Conservation (phyloP, 768 basidiomycete species). For the Rhodotorula babjevae region DNA sequence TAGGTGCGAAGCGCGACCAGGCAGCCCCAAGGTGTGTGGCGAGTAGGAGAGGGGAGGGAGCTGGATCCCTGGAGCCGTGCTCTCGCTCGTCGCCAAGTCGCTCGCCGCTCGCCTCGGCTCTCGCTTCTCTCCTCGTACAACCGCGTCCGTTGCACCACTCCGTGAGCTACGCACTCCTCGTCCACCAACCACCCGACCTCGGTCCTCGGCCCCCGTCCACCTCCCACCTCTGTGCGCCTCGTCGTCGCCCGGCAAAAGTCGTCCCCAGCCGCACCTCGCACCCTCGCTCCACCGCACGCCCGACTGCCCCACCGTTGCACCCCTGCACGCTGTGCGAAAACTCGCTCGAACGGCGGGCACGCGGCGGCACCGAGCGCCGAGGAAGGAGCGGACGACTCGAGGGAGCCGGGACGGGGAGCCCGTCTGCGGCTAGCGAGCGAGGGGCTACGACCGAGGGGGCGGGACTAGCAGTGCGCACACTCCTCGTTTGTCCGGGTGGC, state of each 20-base stretch:
- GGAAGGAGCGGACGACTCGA: no score
- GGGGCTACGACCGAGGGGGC: neutral
- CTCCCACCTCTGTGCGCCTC: neutral
- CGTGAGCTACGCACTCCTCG: neutral
- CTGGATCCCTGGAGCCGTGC: neutral
- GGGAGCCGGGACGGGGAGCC: neutral
- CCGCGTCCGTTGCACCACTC: constrained; percentile 11
- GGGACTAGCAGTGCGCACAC: neutral
- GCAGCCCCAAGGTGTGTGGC: no score
- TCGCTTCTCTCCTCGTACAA: constrained; percentile 2
- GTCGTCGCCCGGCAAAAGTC: neutral
- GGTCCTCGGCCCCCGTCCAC: neutral
- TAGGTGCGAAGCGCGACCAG: no score
- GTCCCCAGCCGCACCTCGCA: no score
- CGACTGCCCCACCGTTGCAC: neutral
- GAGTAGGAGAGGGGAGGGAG: neutral
- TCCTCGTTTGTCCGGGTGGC: neutral
- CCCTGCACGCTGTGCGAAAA: no score
- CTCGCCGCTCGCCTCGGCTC: neutral
- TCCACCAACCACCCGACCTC: neutral
- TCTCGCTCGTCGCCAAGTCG: neutral
- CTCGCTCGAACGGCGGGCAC: neutral
- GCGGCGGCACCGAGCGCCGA: no score
- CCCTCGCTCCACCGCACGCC: no score
- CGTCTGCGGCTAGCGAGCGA: no score